Base-by-base conservation (phyloP, 805 yeast species). In the Candida ipomoeae region DNA sequence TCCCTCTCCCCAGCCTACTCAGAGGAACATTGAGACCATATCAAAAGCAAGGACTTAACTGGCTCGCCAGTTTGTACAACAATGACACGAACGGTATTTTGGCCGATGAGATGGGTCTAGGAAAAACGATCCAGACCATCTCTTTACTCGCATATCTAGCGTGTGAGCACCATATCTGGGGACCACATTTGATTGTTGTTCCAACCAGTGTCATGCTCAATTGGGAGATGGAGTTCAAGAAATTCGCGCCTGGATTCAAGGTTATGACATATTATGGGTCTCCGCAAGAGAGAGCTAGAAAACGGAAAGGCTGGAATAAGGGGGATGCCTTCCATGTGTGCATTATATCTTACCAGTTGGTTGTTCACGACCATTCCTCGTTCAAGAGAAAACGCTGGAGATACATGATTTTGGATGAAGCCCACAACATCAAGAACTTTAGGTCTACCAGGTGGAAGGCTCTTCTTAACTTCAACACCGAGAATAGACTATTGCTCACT, bases 171-270 rank as follows among this genome's bases (percentile, higher is more conserved):
- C 87, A 88, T 52, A 81, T 85, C 15, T 94, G 99, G 99, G 99
- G 99, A 0, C 99, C 99, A 0, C 99, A 94, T 72, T 73, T 94
- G 48, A 91, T 94, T 69, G 84, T 94, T 52, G 99, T 94, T 4
- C 99, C 99, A 3, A 94, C 99, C 0, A 89, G 97, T 14, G 99
- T 94, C 6, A 84, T 94, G 84, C 80, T 94, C 48, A 94, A 94
- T 63, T 94, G 99, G 99, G 99, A 94, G 66, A 92, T 95, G 97
- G 99, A 94, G 63, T 91, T 94, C 70, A 94, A 95, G 62, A 82
- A 96, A 60, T 94, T 94, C 74, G 97, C 97, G 0, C 99, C 99
- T 0, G 99, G 99, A 0, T 87, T 94, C 66, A 92, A 95, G 66
- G 94, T 94, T 2, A 64, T 94, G 65, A 94, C 98, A 0, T 94